A percentile compares a stretch with the other conserved stretches of the same genome.
Evolutionary conservation across 2,329 filamentous ascomycete species (phyloP).

Genomic region (Penicillium sp.): DNA sequence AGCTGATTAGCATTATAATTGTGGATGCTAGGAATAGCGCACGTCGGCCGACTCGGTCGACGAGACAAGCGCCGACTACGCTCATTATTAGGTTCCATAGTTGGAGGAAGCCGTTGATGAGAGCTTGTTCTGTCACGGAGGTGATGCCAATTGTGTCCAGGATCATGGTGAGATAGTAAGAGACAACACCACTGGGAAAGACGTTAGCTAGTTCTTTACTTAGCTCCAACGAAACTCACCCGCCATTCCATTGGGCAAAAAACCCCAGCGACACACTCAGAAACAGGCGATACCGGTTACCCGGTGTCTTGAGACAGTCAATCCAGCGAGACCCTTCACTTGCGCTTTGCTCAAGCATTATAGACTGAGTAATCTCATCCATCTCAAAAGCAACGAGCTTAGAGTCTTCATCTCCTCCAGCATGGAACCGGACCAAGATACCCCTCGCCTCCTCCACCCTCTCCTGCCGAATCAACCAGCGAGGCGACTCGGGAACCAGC

Average conservation of each 20-base stretch:
- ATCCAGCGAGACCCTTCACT: background rate
- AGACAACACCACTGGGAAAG: slow-evolving; percentile 32
- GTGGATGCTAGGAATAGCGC: slow-evolving; percentile 41
- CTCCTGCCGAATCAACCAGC: slow-evolving; percentile 7
- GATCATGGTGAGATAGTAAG: slow-evolving; percentile 54
- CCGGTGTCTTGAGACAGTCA: slow-evolving; percentile 6
- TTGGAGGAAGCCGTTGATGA: slow-evolving; percentile 53
- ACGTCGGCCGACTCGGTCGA: slow-evolving; percentile 41
- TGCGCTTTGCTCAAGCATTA: background rate
- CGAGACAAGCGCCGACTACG: slow-evolving; percentile 53
- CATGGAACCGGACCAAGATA: slow-evolving; percentile 7
- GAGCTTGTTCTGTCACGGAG: slow-evolving; percentile 46
- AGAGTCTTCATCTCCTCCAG: slow-evolving; percentile 10
- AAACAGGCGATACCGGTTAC: slow-evolving; percentile 13
- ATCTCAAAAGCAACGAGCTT: slow-evolving; percentile 12
- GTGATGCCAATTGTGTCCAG: slow-evolving; percentile 51
- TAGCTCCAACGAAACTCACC: background rate
- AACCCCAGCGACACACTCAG: slow-evolving; percentile 8
- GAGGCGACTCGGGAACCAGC: slow-evolving; percentile 7
- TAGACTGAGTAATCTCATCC: slow-evolving; percentile 5
- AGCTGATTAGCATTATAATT: slow-evolving; percentile 11
- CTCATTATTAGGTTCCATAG: slow-evolving; percentile 55
- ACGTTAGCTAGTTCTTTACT: background rate
- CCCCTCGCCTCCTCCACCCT: slow-evolving; percentile 1
- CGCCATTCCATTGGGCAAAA: slow-evolving; percentile 11